These are phyloP conservation scores for Debaryomyces robertsiae DNA, from an alignment of 1,139 yeast species.

Conservation along the genomic window DNA sequence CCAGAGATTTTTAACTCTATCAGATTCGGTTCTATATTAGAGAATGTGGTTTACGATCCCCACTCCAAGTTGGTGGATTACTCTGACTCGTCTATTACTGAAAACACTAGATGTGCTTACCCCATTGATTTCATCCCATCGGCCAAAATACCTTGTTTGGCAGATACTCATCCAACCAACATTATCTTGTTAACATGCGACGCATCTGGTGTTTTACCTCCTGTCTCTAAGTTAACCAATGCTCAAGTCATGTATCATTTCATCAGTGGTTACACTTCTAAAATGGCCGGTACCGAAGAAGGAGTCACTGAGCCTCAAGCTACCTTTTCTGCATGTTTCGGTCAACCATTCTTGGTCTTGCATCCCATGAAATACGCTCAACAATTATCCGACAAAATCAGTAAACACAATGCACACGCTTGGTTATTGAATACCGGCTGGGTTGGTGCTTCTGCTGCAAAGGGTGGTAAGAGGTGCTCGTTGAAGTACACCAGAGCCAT, in stretches of 20 bases:
- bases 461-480: slow-evolving; percentile 98
- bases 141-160: slow-evolving; percentile 93
- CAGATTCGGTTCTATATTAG: slow-evolving; percentile 90
- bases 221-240: slow-evolving; percentile 89
- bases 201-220: slow-evolving; percentile 97
- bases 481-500: slow-evolving; percentile 97
- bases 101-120: slow-evolving; percentile 97
- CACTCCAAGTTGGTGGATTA: slow-evolving; percentile 82
- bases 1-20: slow-evolving; percentile 97
- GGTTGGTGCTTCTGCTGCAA: slow-evolving; percentile 91
- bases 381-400: slow-evolving; percentile 93
- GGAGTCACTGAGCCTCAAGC: slow-evolving; percentile 99
- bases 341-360: slow-evolving; percentile 97
- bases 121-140: slow-evolving; percentile 97
- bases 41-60: slow-evolving; percentile 89
- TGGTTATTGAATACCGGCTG: slow-evolving; percentile 99
- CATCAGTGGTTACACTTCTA: slow-evolving; percentile 97
- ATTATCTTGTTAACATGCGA: slow-evolving; percentile 94
- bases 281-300: slow-evolving; percentile 99
- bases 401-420: slow-evolving; percentile 85
- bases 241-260: slow-evolving; percentile 99
- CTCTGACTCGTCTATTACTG: slow-evolving; percentile 80
- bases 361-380: slow-evolving; percentile 99
- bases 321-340: slow-evolving; percentile 97
- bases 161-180: slow-evolving; percentile 89